Evolutionary conservation across 345 rosid genomes (phyloP).

Genomic region (Bruguiera sexangula): DNA sequence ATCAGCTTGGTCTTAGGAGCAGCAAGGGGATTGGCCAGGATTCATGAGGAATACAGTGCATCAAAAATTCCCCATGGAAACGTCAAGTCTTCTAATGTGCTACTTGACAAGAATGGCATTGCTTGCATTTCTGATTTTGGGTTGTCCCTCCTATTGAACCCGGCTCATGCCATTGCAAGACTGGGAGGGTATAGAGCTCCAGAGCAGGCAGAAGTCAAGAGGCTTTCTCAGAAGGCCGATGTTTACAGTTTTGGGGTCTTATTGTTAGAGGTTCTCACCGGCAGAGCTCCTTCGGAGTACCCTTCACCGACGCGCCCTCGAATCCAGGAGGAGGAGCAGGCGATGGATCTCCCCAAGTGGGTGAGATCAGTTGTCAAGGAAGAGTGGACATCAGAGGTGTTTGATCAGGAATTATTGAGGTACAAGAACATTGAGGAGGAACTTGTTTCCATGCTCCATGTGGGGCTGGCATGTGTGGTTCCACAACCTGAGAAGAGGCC

Average conservation of each 20-base stretch:
- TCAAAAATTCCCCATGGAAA: slow-evolving; percentile 85
- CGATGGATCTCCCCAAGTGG: slow-evolving; percentile 83
- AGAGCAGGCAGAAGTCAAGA: slow-evolving; percentile 72
- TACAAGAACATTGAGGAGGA: slow-evolving; percentile 93
- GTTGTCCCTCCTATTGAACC: slow-evolving; percentile 72
- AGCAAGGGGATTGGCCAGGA: slow-evolving; percentile 76
- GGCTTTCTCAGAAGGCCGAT: slow-evolving; percentile 81
- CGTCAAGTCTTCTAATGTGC: slow-evolving; percentile 72
- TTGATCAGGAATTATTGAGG: slow-evolving; percentile 89
- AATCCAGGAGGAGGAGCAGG: slow-evolving; percentile 52
- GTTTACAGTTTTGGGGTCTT: slow-evolving; percentile 88
- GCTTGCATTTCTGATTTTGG: slow-evolving; percentile 90
- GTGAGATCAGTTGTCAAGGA: slow-evolving; percentile 91
- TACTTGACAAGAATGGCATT: slow-evolving; percentile 80
- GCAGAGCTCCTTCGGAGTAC: slow-evolving; percentile 67
- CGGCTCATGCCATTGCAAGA: slow-evolving; percentile 80
- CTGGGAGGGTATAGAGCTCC: slow-evolving; percentile 96
- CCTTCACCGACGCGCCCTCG: slow-evolving; percentile 69
- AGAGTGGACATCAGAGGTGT: slow-evolving; percentile 98
- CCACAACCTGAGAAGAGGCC: slow-evolving; percentile 86
- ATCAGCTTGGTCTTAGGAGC: slow-evolving; percentile 85
- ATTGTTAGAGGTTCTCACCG: slow-evolving; percentile 79
- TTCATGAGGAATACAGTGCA: slow-evolving; percentile 63
- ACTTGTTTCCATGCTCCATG: slow-evolving; percentile 87
- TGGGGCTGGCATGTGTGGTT: slow-evolving; percentile 73